A percentile compares a stretch with the other conserved stretches of the same genome.
These are phyloP conservation scores for Malania oleifera DNA, from an alignment of 164 flowering plant species.

Conservation along the genomic window DNA sequence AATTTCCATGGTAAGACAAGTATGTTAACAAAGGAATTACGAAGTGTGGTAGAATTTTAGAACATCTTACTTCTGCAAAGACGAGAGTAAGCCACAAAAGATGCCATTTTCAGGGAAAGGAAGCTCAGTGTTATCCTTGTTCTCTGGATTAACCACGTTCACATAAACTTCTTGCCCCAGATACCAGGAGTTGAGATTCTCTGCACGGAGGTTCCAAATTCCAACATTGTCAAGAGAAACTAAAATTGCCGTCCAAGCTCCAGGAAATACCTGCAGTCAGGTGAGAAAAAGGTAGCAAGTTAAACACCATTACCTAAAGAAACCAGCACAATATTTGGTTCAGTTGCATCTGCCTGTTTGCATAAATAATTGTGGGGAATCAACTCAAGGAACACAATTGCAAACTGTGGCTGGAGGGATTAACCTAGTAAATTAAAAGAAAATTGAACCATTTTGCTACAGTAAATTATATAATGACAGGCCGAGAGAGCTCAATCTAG, in stretches of 20 bases:
- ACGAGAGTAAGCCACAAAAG: slow-evolving; percentile 68
- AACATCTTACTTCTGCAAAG: slow-evolving; percentile 68
- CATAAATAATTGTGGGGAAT: too few species aligned
- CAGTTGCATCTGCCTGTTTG: not conserved
- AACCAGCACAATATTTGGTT: not conserved
- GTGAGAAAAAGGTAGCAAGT: not conserved
- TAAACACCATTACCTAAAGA: not conserved
- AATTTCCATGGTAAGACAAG: not conserved
- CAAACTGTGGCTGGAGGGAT: too few species aligned
- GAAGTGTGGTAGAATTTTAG: too few species aligned
- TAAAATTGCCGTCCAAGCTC: slow-evolving; percentile 93
- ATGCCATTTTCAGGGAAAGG: slow-evolving; percentile 67
- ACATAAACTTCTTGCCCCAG: slow-evolving; percentile 89
- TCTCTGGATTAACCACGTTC: slow-evolving; percentile 70
- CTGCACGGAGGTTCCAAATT: slow-evolving; percentile 83
- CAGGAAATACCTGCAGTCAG: slow-evolving; percentile 76
- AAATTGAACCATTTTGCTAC: too few species aligned
- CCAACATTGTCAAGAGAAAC: slow-evolving; percentile 83
- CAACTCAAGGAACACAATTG: too few species aligned
- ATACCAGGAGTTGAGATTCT: slow-evolving; percentile 87
- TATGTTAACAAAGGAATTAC: not conserved
- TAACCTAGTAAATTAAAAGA: too few species aligned
- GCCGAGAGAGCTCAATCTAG: too few species aligned
- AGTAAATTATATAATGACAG: too few species aligned
- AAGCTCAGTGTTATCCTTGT: slow-evolving; percentile 43